Conservation (phyloP, 75 land plant species). For the Sequoiadendron giganteum region DNA sequence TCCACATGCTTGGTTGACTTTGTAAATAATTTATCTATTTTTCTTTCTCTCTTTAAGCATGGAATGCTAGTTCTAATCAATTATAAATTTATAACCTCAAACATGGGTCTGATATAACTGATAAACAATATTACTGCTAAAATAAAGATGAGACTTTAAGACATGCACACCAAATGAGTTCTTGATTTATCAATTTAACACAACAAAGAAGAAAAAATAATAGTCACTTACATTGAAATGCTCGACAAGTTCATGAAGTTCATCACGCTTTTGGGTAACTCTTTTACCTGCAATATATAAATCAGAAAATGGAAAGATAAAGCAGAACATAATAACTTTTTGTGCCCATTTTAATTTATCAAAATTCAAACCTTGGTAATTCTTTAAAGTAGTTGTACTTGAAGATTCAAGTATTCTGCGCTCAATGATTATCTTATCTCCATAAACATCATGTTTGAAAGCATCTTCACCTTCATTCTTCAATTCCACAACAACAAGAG, state of each 20-base stretch:
- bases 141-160: not conserved
- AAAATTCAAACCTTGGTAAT: slow-evolving; percentile 49
- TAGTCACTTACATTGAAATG: slow-evolving; percentile 82
- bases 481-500: slow-evolving; percentile 67
- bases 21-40: not conserved
- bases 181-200: not conserved
- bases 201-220: not conserved
- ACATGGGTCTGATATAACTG: not conserved
- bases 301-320: slow-evolving; percentile 4
- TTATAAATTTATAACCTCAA: not conserved
- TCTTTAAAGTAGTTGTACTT: slow-evolving; percentile 58
- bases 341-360: not conserved
- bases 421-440: slow-evolving; percentile 67
- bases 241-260: slow-evolving; percentile 76
- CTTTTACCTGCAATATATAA: slow-evolving; percentile 62
- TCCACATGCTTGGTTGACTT: not conserved
- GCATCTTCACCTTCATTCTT: slow-evolving; percentile 87
- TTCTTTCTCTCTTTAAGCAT: not conserved
- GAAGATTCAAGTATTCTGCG: slow-evolving; percentile 71
- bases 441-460: slow-evolving; percentile 78
- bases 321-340: not conserved
- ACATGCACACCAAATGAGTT: not conserved
- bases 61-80: not conserved
- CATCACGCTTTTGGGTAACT: slow-evolving; percentile 57
- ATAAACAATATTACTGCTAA: not conserved